A percentile compares a stretch with the other conserved stretches of the same genome.
phyloP scores from a whole-genome alignment of 2,329 filamentous ascomycete species.

The Xylariaceae sp. region DNA sequence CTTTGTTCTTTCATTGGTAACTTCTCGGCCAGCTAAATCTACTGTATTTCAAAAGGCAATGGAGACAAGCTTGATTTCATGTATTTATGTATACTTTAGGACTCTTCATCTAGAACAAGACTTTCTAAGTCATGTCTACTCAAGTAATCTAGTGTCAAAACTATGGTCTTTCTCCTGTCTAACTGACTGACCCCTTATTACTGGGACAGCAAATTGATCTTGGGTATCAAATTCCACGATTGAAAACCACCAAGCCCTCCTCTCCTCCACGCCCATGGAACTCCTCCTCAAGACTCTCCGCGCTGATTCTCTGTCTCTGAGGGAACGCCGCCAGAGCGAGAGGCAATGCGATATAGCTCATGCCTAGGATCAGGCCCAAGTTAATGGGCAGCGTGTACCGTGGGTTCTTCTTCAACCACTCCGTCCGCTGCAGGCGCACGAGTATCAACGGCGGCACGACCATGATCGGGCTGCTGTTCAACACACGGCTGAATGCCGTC shows the following conservation, averaged over 20 bases:
- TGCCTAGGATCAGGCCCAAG: slow-evolving; percentile 78
- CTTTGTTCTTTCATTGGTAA: too few species aligned
- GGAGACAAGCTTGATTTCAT: too few species aligned
- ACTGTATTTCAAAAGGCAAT: too few species aligned
- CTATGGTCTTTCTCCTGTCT: not conserved
- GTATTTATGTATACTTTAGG: too few species aligned
- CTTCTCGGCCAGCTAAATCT: too few species aligned
- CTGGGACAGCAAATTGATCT: too few species aligned
- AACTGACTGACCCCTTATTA: too few species aligned
- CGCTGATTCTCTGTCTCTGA: slow-evolving; percentile 78
- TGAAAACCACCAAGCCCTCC: slow-evolving; percentile 87
- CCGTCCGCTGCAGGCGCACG: slow-evolving; percentile 75
- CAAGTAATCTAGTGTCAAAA: not conserved
- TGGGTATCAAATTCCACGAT: slow-evolving; percentile 71
- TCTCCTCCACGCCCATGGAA: slow-evolving; percentile 79
- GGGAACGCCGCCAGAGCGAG: slow-evolving; percentile 90
- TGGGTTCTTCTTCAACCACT: slow-evolving; percentile 77
- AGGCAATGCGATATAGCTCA: slow-evolving; percentile 83
- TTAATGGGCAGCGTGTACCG: slow-evolving; percentile 78
- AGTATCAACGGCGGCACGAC: slow-evolving; percentile 85
- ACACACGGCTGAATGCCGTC: slow-evolving; percentile 83
- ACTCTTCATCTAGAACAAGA: too few species aligned
- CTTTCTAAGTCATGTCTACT: not conserved
- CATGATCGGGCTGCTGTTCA: slow-evolving; percentile 97
- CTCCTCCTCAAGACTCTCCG: slow-evolving; percentile 73